phyloP scores from a whole-genome alignment of 2,329 filamentous ascomycete genomes.

The Penicillium thymicola region DNA sequence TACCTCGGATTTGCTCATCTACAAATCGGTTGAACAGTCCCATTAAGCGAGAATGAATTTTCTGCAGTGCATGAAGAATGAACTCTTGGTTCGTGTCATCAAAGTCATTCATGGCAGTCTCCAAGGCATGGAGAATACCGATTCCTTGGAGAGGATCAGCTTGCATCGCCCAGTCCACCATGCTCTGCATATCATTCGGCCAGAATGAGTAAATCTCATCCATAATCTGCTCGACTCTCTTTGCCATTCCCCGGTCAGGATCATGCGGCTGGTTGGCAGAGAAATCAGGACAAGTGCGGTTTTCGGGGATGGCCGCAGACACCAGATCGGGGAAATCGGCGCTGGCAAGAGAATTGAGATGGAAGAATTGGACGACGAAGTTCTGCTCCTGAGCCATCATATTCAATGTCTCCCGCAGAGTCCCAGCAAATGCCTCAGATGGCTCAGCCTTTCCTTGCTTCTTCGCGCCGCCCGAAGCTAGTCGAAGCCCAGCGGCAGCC shows the following conservation, averaged over 20 bases:
- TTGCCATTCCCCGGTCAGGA: constrained; percentile 81
- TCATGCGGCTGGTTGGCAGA: constrained; percentile 76
- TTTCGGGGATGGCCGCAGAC: constrained; percentile 60
- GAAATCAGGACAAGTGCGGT: constrained; percentile 70
- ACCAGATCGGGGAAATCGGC: constrained; percentile 82
- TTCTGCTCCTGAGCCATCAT: constrained; percentile 93
- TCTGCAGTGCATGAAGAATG: constrained; percentile 73
- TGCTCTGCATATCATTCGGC: constrained; percentile 69
- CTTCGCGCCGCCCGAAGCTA: constrained; percentile 47
- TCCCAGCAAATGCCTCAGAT: constrained; percentile 76
- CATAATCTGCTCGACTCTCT: constrained; percentile 80
- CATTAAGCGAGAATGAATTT: constrained; percentile 70
- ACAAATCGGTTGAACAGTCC: constrained; percentile 82
- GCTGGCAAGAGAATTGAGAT: constrained; percentile 78
- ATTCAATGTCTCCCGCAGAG: constrained; percentile 76
- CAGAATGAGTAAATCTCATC: constrained; percentile 83
- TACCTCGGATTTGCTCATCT: constrained; percentile 90
- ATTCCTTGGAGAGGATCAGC: constrained; percentile 88
- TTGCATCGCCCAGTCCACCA: constrained; percentile 79
- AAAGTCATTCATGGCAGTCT: constrained; percentile 73
- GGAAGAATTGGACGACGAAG: constrained; percentile 95
- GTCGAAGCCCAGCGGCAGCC: constrained; percentile 43
- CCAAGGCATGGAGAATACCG: constrained; percentile 76
- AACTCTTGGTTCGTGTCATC: constrained; percentile 93
- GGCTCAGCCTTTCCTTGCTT: constrained; percentile 66